A percentile compares a stretch with the other conserved stretches of the same genome.
These are phyloP conservation scores for Triangularia verruculosa DNA, from an alignment of 2,329 filamentous ascomycete species.

Conservation along the genomic window DNA sequence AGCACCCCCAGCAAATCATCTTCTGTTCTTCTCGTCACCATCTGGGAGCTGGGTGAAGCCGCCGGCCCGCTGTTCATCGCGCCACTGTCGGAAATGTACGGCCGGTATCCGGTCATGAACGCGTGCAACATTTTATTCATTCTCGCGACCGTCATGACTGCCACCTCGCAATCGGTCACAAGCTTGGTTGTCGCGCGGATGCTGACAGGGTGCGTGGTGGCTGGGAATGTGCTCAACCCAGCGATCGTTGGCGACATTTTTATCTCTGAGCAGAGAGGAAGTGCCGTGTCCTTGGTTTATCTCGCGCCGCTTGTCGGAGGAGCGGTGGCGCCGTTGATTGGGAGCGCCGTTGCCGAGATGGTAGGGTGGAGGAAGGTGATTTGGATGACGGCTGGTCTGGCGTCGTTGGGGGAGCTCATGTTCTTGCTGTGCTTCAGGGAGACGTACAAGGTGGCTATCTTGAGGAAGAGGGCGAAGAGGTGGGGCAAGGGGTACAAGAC, in stretches of 20 bases:
- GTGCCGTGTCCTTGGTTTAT: conserved; percentile 55
- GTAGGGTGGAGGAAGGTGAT: conserved; percentile 54
- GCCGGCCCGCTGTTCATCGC: conserved; percentile 60
- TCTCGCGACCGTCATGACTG: conserved; percentile 44
- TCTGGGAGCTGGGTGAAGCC: conserved; percentile 67
- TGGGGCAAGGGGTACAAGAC: conserved; percentile 34
- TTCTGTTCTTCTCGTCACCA: conserved; percentile 63
- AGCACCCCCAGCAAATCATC: conserved; percentile 40
- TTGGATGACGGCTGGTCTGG: conserved; percentile 48
- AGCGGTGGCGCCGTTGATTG: conserved; percentile 54
- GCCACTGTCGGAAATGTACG: conserved; percentile 60
- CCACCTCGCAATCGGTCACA: conserved; percentile 43
- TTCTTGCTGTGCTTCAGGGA: conserved; percentile 55
- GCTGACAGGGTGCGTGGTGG: conserved; percentile 60
- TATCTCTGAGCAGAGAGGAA: conserved; percentile 52
- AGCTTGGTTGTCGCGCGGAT: conserved; percentile 53
- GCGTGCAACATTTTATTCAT: conserved; percentile 51
- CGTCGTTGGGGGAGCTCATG: conserved; percentile 46
- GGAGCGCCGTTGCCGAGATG: conserved; percentile 52
- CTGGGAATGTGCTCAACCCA: conserved; percentile 61
- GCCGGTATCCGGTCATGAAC: conserved; percentile 55
- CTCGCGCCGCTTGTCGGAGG: conserved; percentile 57
- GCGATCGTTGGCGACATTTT: conserved; percentile 65
- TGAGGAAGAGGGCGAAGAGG: conserved; percentile 42
- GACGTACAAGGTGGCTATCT: conserved; percentile 58